Base-by-base conservation (phyloP, 768 basidiomycete species). In the Exsudoporus frostii region DNA sequence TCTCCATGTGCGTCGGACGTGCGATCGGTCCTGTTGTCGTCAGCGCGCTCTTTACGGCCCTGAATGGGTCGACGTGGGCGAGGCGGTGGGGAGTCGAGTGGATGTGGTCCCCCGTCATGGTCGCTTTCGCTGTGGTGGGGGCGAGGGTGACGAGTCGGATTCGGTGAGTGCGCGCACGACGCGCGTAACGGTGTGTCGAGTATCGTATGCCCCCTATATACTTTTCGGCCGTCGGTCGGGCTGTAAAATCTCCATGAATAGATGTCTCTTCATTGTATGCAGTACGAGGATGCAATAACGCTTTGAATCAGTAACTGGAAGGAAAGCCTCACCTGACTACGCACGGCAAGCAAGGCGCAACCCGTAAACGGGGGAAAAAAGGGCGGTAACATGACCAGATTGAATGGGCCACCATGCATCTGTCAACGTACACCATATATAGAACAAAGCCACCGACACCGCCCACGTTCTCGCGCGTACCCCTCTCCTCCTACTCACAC, bases 1-100 rank as follows among this genome's bases (percentile, higher is more conserved):
- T 79, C 34, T 70, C 75, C 7, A 81, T 82, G 78, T 81, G 81
- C 54, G 55, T 76, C 32, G 74, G 80, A 11, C 74, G 83, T 10
- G 76, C 79, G 1, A 60, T 82, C 37, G 76, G 75, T 44, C 83
- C 84, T 11, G 76, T 80, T 17, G 41, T 47, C 3, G 45, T 52
- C 25, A 60, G 79, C 32, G 9, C 30, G n/a, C 37, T 62, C 6
- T 62, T 63, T 20, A 59, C 61, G 0, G 30, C 15, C 0, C 11
- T 56, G 20, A 63, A 56, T 14, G 57, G 50, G 41, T 22, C 40
- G 7, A n/a, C 15, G 14, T 63, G 50, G 61, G 51, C 36, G 10
- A 59, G 38, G 7, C 32, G 20, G 19, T 36, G 45, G 48, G 54
- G 50, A 0, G 2, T 56, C 0, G 46, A 43, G 11, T 61, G 59